Conservation (phyloP, 331 rosid species). For the Ulmus americana region DNA sequence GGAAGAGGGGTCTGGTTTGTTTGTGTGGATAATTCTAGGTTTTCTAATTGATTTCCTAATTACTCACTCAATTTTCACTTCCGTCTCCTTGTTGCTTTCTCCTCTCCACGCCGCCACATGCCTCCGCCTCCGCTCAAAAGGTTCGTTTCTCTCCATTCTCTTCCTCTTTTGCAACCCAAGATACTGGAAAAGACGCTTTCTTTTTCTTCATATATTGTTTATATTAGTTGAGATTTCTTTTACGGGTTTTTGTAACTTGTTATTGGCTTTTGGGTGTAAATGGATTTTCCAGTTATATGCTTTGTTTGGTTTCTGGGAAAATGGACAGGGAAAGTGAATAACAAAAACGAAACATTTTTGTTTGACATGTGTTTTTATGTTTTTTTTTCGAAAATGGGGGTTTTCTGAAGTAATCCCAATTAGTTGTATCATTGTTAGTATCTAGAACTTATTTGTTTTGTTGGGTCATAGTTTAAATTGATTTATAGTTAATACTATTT, state of each 20-base stretch:
- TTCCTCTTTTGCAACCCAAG: neutral
- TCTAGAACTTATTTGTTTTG: neutral
- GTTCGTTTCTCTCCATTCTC: neutral
- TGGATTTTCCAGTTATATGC: neutral
- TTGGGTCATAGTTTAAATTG: slow-evolving; percentile 1
- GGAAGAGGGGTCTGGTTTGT: too few relatives aligned
- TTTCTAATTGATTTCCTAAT: neutral
- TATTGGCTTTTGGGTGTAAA: neutral
- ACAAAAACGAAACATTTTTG: neutral
- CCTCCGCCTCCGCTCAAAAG: neutral
- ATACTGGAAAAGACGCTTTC: neutral
- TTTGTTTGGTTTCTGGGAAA: slow-evolving; percentile 1
- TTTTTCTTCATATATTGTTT: neutral
- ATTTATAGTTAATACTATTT: neutral
- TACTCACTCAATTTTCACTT: neutral
- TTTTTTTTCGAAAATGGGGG: neutral
- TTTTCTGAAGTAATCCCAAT: neutral
- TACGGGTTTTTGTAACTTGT: neutral
- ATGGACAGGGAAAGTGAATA: neutral
- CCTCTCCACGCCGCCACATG: neutral
- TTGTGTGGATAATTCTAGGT: too few relatives aligned
- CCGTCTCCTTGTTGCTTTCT: neutral
- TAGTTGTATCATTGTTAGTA: neutral
- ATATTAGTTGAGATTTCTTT: neutral
- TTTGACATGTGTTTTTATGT: neutral